Conservation (phyloP, 169 alveolate genomes). For the Haemoproteus tartakovskyi region DNA sequence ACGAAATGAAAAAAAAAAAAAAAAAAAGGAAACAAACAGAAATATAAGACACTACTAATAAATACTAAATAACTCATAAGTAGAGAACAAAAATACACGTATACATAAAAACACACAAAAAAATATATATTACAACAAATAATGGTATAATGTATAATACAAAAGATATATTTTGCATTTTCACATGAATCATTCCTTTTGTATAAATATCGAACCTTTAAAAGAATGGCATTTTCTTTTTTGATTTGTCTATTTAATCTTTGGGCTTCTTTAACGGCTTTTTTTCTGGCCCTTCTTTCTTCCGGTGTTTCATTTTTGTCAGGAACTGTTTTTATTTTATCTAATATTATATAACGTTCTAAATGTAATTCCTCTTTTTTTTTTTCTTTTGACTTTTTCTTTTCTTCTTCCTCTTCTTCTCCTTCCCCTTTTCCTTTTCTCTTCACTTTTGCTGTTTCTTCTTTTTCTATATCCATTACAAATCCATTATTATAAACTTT, state of each 20-base stretch:
- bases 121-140: too few species aligned
- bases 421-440: not conserved
- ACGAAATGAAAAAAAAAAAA: not conserved
- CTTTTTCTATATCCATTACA: not conserved
- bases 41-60: too few species aligned
- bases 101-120: too few species aligned
- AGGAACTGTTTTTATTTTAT: constrained; percentile 61
- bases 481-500: not conserved
- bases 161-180: too few species aligned
- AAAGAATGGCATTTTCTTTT: constrained; percentile 70
- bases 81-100: too few species aligned
- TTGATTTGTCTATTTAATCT: constrained; percentile 77
- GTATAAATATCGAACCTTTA: constrained; percentile 32
- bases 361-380: not conserved
- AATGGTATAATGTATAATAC: not conserved
- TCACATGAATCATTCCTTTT: not conserved
- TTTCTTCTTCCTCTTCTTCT: constrained; percentile 6
- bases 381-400: constrained; percentile 17
- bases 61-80: too few species aligned
- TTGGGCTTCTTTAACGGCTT: constrained; percentile 80
- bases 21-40: too few species aligned
- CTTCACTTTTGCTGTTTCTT: not conserved
- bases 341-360: not conserved
- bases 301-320: constrained; percentile 80
- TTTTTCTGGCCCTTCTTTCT: constrained; percentile 78